phyloP scores from a whole-genome alignment of 768 basidiomycete species.

The Leccinum longicurvipes region DNA sequence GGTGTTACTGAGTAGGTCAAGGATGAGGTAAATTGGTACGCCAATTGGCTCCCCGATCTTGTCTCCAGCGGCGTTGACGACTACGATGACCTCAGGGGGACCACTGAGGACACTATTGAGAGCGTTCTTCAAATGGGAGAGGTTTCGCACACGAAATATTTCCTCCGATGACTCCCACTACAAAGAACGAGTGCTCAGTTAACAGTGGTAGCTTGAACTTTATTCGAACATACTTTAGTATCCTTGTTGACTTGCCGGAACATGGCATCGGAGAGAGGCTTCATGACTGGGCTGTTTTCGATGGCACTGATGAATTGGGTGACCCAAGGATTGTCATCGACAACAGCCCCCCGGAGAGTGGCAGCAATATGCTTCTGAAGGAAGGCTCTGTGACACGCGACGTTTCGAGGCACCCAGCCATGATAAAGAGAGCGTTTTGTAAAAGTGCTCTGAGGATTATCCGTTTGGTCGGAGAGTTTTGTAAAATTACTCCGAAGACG shows the following conservation, averaged over 20 bases:
- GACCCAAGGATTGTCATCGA: not conserved
- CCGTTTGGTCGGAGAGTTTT: too few relatives aligned
- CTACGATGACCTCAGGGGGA: not conserved
- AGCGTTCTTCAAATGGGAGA: not conserved
- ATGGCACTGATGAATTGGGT: not conserved
- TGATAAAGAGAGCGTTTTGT: not conserved
- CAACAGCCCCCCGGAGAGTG: not conserved
- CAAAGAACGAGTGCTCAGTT: not conserved
- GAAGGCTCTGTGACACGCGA: not conserved
- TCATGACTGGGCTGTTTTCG: not conserved
- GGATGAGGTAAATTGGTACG: constrained; percentile 13
- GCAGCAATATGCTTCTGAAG: not conserved
- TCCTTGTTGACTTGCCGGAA: not conserved
- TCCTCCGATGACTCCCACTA: not conserved
- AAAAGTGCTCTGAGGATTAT: not conserved
- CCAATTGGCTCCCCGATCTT: constrained; percentile 17
- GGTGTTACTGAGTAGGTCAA: constrained; percentile 26
- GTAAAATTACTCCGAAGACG: not conserved
- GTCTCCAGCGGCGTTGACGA: too few relatives aligned
- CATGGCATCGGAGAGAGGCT: not conserved
- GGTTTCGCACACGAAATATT: not conserved
- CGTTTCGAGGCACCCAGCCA: not conserved
- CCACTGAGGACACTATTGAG: not conserved
- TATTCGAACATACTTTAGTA: not conserved
- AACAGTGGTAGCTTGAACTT: not conserved